A percentile compares a stretch with the other conserved stretches of the same genome.
Evolutionary conservation across 78 protist species (phyloP).

Genomic region (Anaeramoeba ignava): DNA sequence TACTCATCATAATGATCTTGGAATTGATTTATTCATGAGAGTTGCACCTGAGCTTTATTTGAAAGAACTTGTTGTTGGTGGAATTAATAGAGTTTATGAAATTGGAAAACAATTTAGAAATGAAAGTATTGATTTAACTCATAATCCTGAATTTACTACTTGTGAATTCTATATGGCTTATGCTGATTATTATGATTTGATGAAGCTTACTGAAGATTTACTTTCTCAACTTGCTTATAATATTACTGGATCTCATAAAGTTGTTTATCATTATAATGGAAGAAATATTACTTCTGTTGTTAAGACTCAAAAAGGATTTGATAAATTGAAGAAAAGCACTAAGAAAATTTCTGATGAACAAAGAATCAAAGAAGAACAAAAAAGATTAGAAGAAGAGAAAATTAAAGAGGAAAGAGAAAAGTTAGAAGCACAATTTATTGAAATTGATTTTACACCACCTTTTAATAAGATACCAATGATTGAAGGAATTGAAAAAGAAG

Average conservation of each 20-base stretch:
- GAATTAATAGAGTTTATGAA: constrained; percentile 98
- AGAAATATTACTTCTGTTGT: constrained; percentile 26
- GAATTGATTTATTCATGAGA: constrained; percentile 80
- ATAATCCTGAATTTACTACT: constrained; percentile 96
- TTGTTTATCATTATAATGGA: constrained; percentile 12
- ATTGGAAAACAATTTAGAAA: constrained; percentile 55
- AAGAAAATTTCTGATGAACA: background rate
- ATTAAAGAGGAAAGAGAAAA: background rate
- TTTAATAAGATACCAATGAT: constrained; percentile 79
- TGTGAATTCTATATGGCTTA: constrained; percentile 99
- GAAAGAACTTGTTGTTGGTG: constrained; percentile 95
- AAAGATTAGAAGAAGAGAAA: background rate
- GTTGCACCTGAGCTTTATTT: constrained; percentile 99
- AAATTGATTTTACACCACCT: constrained; percentile 95
- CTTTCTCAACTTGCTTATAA: background rate
- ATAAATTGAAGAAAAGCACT: background rate
- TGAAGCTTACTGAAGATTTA: constrained; percentile 79
- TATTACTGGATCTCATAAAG: background rate
- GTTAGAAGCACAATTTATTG: constrained; percentile 1
- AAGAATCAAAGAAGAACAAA: background rate
- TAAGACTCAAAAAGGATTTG: background rate
- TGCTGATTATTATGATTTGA: constrained; percentile 97
- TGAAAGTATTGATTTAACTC: constrained; percentile 27
- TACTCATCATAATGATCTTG: background rate
- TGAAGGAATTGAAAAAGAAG: constrained; percentile 16